These are phyloP conservation scores for Phaffia rhodozyma DNA, from an alignment of 1,284 basidiomycete species.

Conservation along the genomic window DNA sequence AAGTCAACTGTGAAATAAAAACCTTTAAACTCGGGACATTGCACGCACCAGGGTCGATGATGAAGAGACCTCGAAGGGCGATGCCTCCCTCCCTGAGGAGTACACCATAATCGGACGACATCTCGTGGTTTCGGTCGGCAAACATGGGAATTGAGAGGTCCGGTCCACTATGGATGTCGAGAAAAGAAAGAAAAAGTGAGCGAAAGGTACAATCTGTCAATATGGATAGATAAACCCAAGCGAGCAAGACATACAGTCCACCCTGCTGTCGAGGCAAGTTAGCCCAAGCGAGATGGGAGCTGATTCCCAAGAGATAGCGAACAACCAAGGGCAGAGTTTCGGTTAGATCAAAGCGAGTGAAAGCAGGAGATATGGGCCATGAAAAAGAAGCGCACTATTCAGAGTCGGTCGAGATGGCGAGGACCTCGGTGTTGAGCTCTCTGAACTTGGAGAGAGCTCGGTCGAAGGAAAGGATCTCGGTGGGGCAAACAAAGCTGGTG, in stretches of 20 bases:
- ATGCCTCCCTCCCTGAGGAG: conserved; percentile 74
- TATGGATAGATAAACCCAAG: background rate
- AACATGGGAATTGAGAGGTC: conserved; percentile 67
- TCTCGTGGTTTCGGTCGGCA: conserved; percentile 47
- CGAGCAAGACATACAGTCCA: conserved; percentile 42
- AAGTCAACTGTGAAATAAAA: conserved; percentile 1
- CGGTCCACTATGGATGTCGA: conserved; percentile 71
- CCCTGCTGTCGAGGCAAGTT: conserved; percentile 65
- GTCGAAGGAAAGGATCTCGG: conserved; percentile 86
- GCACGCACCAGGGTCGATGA: conserved; percentile 55
- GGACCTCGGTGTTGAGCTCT: conserved; percentile 57
- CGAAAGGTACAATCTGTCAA: no score
- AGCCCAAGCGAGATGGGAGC: conserved; percentile 74
- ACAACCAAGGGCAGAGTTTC: background rate
- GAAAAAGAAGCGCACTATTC: conserved; percentile 78
- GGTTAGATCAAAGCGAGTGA: no score
- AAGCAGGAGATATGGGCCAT: conserved; percentile 49
- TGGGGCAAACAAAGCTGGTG: conserved; percentile 76
- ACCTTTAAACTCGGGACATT: conserved; percentile 56
- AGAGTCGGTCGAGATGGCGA: conserved; percentile 73
- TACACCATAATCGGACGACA: conserved; percentile 58
- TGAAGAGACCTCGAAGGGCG: conserved; percentile 71
- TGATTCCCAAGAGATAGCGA: background rate
- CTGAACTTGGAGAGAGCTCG: conserved; percentile 63
- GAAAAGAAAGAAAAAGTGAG: conserved; percentile 20